Evolutionary conservation across 1,284 basidiomycete genomes (phyloP), one percentile per base, ranked within the genome.

Genomic region (Ustilago lituana): DNA sequence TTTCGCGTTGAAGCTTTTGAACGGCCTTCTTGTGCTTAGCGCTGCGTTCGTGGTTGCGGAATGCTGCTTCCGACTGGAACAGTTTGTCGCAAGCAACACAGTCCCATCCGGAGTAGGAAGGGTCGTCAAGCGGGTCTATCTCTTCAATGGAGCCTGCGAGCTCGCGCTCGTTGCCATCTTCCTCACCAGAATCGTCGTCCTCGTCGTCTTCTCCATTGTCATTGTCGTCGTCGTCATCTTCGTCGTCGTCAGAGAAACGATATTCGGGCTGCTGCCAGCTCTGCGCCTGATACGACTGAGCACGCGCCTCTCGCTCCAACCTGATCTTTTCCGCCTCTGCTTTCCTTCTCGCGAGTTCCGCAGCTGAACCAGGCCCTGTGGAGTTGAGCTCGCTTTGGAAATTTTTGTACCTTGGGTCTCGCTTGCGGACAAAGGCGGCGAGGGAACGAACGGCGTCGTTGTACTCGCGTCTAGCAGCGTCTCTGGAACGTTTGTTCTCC

Each of bases 41-140:
- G 83, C 94, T 97, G 72, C 93, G 86, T 82, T 98, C 96, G 73
- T 98, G 96, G 82, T 94, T 98, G 73, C 89, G 87, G 93, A 94
- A 98, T 15, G 93, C 91, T 0, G 93, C 92, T 79, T 97, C 93
- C 72, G 90, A 94, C 77, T 90, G 86, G 83, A 98, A 98, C 1
- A 86, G 86, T 84, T 97, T 98, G 51, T 88, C 86, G 79, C 96
- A 99, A 3, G 91, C 95, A n/a, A 98, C 90, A 77, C 96, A 99
- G 81, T 97, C 94, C 87, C 92, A 94, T 4, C 69, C 72, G 19
- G 74, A 71, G n/a, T 69, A 68, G 7, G 35, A 40, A 14, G 38
- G 38, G 14, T 59, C 53, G 17, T 59, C 58, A n/a, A 38, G 39
- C 1, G 44, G 37, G 24, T 56, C 48, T 15, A 57, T 17, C 3